phyloP scores from a whole-genome alignment of 352 stramenopile species.

The Lagenidium sp. region DNA sequence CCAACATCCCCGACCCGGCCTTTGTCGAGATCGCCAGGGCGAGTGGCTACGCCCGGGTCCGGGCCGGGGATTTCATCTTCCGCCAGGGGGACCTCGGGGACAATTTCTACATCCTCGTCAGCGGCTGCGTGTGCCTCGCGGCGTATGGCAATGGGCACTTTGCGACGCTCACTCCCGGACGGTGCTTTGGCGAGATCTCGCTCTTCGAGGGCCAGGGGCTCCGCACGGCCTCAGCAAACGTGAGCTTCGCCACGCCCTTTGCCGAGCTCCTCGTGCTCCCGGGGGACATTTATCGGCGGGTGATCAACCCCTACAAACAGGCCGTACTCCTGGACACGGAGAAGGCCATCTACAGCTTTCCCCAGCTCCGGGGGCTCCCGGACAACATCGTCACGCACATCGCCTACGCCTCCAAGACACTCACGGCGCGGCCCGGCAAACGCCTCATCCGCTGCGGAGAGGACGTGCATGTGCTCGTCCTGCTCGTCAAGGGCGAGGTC shows the following conservation, averaged over 20 bases:
- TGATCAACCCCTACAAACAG: constrained; percentile 67
- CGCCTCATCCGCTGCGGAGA: constrained; percentile 42
- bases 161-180: constrained; percentile 45
- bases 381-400: constrained; percentile 48
- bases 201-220: constrained; percentile 41
- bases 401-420: constrained; percentile 45
- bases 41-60: constrained; percentile 28
- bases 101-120: constrained; percentile 67
- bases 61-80: constrained; percentile 53
- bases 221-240: constrained; percentile 50
- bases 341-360: constrained; percentile 38
- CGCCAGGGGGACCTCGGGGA: constrained; percentile 59
- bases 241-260: constrained; percentile 35
- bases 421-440: constrained; percentile 28
- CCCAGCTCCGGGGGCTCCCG: constrained; percentile 30
- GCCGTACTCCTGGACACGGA: constrained; percentile 48
- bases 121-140: constrained; percentile 48
- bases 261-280: constrained; percentile 51
- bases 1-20: constrained; percentile 31
- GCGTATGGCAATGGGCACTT: constrained; percentile 63
- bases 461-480: constrained; percentile 45
- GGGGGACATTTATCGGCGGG: constrained; percentile 51
- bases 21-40: constrained; percentile 46
- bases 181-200: constrained; percentile 69
- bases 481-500: constrained; percentile 53